phyloP scores from a whole-genome alignment of 202 grass and related monocot species.

The Elaeis oleifera region DNA sequence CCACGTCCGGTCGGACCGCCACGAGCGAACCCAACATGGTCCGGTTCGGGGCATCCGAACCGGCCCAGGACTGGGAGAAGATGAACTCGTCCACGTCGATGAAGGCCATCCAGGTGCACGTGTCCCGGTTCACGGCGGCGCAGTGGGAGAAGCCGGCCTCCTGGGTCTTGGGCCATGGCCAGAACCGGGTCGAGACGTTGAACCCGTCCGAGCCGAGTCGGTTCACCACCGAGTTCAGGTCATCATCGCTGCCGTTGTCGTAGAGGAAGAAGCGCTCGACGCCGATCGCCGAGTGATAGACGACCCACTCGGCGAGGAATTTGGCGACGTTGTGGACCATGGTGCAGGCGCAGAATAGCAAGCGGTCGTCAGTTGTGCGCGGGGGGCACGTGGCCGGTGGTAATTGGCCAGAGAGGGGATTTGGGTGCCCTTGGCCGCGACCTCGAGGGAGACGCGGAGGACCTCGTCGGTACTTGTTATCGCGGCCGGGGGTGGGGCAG shows the following conservation, averaged over 20 bases:
- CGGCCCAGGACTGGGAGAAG: constrained; percentile 26
- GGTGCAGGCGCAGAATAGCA: constrained; percentile 51
- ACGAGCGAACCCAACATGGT: constrained; percentile 37
- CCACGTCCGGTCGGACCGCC: background rate
- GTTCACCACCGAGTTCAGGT: constrained; percentile 22
- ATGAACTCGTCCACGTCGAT: constrained; percentile 73
- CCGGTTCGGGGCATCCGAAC: background rate
- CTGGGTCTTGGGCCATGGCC: constrained; percentile 77
- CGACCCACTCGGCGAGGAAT: constrained; percentile 66
- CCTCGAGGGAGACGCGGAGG: constrained; percentile 39
- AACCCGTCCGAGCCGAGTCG: constrained; percentile 17
- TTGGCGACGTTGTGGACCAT: constrained; percentile 71
- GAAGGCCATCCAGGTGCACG: constrained; percentile 55
- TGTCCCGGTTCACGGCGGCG: constrained; percentile 23
- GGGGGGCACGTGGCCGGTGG: background rate
- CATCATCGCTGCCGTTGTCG: constrained; percentile 63
- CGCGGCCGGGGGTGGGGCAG: constrained; percentile 25
- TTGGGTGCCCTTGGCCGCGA: constrained; percentile 12
- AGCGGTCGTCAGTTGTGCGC: no score
- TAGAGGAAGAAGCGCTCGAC: constrained; percentile 66
- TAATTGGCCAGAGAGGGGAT: constrained; percentile 49
- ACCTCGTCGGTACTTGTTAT: background rate
- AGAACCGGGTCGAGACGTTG: constrained; percentile 22
- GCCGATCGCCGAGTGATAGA: constrained; percentile 46
- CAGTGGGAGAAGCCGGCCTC: constrained; percentile 75